phyloP scores from a whole-genome alignment of 106 monocot species.

The Platanthera zijinensis region DNA sequence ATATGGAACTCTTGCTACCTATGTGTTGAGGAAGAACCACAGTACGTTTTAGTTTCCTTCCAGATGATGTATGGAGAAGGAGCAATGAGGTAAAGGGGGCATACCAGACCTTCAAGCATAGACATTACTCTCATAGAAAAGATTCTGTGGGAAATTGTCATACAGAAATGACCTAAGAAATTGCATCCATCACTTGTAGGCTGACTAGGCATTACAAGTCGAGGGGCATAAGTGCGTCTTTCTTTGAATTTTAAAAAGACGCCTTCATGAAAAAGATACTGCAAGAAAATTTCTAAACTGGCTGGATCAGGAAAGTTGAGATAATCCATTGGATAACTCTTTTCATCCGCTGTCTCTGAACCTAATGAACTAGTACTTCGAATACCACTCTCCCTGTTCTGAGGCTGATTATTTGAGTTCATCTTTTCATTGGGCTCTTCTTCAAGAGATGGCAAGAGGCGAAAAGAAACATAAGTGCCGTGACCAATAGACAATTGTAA shows the following conservation, averaged over 20 bases:
- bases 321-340: slow-evolving; percentile 15
- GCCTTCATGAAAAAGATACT: slow-evolving; percentile 57
- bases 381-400: slow-evolving; percentile 14
- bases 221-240: slow-evolving; percentile 5
- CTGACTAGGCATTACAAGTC: slow-evolving; percentile 20
- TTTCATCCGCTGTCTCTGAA: slow-evolving; percentile 25
- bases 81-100: background rate
- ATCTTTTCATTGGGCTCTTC: slow-evolving; percentile 20
- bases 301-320: slow-evolving; percentile 38
- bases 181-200: slow-evolving; percentile 18
- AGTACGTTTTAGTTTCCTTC: background rate
- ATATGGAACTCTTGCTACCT: slow-evolving; percentile 75
- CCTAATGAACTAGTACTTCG: slow-evolving; percentile 16
- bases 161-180: slow-evolving; percentile 74
- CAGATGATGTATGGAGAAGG: background rate
- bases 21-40: slow-evolving; percentile 13
- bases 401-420: slow-evolving; percentile 11
- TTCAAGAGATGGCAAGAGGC: slow-evolving; percentile 28
- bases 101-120: slow-evolving; percentile 71
- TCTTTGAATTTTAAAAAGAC: slow-evolving; percentile 35
- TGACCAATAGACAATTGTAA: slow-evolving; percentile 71
- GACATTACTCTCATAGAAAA: slow-evolving; percentile 67
- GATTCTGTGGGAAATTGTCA: slow-evolving; percentile 79
- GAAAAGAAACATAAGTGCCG: slow-evolving; percentile 59
- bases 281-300: slow-evolving; percentile 70